Evolutionary conservation across 352 stramenopile species (phyloP), one percentile per base, ranked within the genome.

Genomic region (Globisporangium nunn): DNA sequence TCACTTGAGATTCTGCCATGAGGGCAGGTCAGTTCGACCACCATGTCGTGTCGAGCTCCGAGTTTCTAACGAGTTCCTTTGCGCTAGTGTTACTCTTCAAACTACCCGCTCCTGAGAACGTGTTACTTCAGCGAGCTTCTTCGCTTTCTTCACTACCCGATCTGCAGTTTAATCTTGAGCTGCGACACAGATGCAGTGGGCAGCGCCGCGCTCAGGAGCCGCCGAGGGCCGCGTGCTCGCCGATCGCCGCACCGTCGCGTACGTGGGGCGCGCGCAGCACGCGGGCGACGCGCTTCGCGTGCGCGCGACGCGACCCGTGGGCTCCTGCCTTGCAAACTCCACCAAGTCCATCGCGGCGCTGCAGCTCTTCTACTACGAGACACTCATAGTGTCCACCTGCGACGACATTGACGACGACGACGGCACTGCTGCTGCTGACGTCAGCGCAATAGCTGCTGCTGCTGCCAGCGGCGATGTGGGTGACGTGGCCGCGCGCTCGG

Each of bases 361-460:
- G 8, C 74, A 67, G 18, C 41, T 81, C 30, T 87, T 75, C 53
- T 87, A 87, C 63, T 85, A 64, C 45, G 77, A 87, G 66, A 70
- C 67, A 47, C 72, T 70, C 31, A 62, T 85, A 49, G 15, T 85
- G 33, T 63, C 78, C 11, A 82, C 74, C 35, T 44, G 31, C 33
- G 56, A 49, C 41, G 55, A 59, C 28, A 56, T 50, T 23, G 50
- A 41, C 46, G 3, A 5, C 4, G 52, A 45, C 35, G 50, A 53
- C 15, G 41, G 35, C 35, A 52, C 37, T 8, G 30, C 37, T 29
- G 37, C 8, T 11, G 7, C 6, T 41, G 53, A n/a, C 18, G 23
- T 17, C 23, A 30, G 17, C 6, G 17, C 7, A 30, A 28, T 14
- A 35, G 50, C n/a, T 44, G 40, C 30, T 28, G 31, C 15, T 12